Base-by-base conservation (phyloP, 2,329 filamentous ascomycete species). In the Neonectria hederae region DNA sequence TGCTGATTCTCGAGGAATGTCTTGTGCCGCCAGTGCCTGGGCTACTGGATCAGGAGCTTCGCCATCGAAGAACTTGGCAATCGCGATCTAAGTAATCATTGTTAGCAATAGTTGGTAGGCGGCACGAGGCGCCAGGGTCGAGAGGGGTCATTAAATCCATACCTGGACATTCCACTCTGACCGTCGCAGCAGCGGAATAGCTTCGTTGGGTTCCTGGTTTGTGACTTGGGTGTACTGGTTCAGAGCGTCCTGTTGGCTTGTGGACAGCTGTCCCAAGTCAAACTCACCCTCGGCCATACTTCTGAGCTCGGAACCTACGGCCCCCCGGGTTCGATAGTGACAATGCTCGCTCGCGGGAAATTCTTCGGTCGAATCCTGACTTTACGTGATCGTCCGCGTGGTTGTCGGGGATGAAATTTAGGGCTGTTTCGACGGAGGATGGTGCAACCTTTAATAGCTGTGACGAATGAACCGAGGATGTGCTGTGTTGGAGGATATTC, bases 151-250 rank as follows among this genome's bases (percentile, higher is more conserved):
- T 17, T n/a, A 14, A 8, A 17, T 22, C n/a, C 43, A 40, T 79
- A 94, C 92, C 83, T 95, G 92, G 0, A 97, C 92, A 76, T 98
- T 99, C 96, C 96, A 99, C 83, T 98, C 91, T 61, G 94, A 97
- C 66, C 94, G 86, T 70, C 90, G 87, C 2, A 99, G 84, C 5
- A 99, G 79, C 1, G 92, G 89, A 53, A 97, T 84, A 2, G 96
- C 94, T 62, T 92, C 89, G 46, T 88, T 85, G 48, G 89, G 78
- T 22, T 93, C 90, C 79, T 97, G 94, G 72, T 94, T 89, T 26
- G 96, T 98, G 54, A 99, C 91, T 55, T 92, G 87, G 17, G 90
- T 93, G 79, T 94, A 97, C 75, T 97, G 95, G 73, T 97, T 90
- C 26, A 99, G 87, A 51, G 93, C 91, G 55, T 90, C 87, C 78